These are phyloP conservation scores for Oryza glumipatula DNA, from an alignment of 176 grass and related monocot genomes.

Conservation along the genomic window DNA sequence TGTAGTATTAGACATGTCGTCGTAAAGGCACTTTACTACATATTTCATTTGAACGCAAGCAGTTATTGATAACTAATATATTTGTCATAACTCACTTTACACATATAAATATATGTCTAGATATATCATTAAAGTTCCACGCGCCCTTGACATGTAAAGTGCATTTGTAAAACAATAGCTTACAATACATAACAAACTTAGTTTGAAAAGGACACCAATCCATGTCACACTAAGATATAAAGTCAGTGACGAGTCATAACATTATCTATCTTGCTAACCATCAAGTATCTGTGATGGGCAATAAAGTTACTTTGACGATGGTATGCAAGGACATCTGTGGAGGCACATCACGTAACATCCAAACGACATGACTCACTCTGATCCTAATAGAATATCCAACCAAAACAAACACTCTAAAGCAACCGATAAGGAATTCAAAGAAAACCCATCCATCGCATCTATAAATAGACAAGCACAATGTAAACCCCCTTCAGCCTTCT, in stretches of 20 bases:
- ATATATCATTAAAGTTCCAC: no score
- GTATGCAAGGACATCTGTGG: rapidly evolving
- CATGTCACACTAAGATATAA: not conserved
- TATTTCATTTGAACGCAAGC: no score
- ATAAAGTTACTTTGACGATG: not conserved
- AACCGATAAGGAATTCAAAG: not conserved
- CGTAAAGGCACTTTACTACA: no score
- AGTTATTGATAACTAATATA: no score
- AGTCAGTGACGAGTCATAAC: not conserved
- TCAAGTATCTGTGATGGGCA: not conserved
- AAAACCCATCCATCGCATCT: not conserved
- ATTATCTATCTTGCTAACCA: not conserved
- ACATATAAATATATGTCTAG: no score
- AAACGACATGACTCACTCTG: not conserved
- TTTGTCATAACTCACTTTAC: no score
- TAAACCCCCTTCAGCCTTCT: not conserved
- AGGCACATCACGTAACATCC: not conserved
- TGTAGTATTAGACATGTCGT: no score
- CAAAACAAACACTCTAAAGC: not conserved
- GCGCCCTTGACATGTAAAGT: not conserved
- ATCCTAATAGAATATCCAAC: no score
- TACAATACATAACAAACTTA: not conserved
- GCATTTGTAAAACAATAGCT: not conserved
- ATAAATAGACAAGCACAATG: not conserved
- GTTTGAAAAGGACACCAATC: not conserved